These are phyloP conservation scores for Fusarium napiforme DNA, from an alignment of 2,329 filamentous ascomycete species.

Conservation along the genomic window DNA sequence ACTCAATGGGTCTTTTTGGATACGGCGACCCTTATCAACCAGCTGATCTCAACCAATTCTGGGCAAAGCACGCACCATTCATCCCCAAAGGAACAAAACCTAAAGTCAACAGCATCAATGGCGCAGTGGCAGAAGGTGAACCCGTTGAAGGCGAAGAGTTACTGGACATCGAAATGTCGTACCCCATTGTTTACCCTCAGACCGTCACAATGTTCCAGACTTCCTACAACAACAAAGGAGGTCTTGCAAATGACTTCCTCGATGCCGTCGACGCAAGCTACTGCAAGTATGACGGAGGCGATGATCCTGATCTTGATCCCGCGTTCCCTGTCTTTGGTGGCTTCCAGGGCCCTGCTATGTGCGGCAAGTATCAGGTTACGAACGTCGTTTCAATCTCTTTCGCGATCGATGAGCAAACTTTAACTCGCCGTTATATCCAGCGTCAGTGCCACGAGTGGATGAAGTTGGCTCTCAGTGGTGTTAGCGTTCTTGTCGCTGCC, in stretches of 20 bases:
- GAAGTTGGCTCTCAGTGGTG: constrained; percentile 6
- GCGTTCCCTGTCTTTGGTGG: not conserved
- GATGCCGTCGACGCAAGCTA: not conserved
- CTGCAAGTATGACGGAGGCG: constrained; percentile 1
- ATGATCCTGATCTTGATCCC: not conserved
- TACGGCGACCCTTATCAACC: not conserved
- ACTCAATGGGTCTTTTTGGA: not conserved
- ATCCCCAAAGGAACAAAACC: not conserved
- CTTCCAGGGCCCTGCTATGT: not conserved
- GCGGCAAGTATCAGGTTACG: not conserved
- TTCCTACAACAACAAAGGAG: not conserved
- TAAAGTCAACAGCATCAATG: constrained; percentile 1
- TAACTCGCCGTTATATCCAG: not conserved
- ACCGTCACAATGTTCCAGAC: not conserved
- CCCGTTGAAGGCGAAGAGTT: not conserved
- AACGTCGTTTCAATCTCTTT: not conserved
- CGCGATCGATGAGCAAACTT: not conserved
- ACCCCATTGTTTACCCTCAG: not conserved
- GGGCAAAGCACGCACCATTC: not conserved
- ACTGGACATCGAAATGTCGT: constrained; percentile 1
- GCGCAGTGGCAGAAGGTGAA: not conserved
- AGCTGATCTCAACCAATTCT: not conserved
- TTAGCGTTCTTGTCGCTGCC: not conserved
- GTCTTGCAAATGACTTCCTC: not conserved
- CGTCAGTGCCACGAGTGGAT: not conserved